These are phyloP conservation scores for Pholiota conissans DNA, from an alignment of 768 basidiomycete species.

Conservation along the genomic window DNA sequence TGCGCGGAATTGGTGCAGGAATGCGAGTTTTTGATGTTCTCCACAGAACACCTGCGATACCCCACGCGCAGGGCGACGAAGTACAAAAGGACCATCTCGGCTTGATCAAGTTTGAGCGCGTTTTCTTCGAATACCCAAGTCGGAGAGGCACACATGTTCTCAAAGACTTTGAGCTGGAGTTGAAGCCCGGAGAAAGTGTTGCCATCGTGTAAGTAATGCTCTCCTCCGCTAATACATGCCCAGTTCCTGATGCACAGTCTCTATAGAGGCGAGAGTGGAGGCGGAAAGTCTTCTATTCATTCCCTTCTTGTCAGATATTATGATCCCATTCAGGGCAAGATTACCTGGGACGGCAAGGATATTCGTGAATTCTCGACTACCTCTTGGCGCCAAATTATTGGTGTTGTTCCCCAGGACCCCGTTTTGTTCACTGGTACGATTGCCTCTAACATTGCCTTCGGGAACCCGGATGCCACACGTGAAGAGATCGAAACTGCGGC, in stretches of 20 bases:
- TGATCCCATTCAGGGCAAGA: conserved; percentile 79
- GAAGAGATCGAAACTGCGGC: conserved; percentile 89
- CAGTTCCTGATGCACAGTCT: conserved; percentile 1
- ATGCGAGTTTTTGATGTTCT: conserved; percentile 92
- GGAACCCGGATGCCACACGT: conserved; percentile 69
- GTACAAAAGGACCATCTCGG: conserved; percentile 63
- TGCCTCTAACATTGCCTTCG: conserved; percentile 93
- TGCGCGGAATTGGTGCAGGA: conserved; percentile 95
- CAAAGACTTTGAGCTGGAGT: conserved; percentile 77
- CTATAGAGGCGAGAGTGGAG: conserved; percentile 83
- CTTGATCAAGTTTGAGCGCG: conserved; percentile 75
- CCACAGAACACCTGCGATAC: conserved; percentile 76
- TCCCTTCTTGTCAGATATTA: conserved; percentile 87
- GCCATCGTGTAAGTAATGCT: conserved; percentile 79
- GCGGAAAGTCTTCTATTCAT: conserved; percentile 92
- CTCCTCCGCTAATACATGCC: background rate
- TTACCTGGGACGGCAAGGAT: conserved; percentile 88
- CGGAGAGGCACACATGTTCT: conserved; percentile 80
- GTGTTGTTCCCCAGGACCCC: conserved; percentile 68
- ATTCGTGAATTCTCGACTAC: conserved; percentile 83
- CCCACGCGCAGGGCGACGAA: conserved; percentile 57
- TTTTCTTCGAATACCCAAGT: conserved; percentile 89
- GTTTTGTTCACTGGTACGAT: conserved; percentile 92
- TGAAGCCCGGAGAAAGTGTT: conserved; percentile 83
- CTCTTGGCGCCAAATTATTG: conserved; percentile 87